Conservation (phyloP, 129 eudicot species). For the Pulicaria dysenterica region DNA sequence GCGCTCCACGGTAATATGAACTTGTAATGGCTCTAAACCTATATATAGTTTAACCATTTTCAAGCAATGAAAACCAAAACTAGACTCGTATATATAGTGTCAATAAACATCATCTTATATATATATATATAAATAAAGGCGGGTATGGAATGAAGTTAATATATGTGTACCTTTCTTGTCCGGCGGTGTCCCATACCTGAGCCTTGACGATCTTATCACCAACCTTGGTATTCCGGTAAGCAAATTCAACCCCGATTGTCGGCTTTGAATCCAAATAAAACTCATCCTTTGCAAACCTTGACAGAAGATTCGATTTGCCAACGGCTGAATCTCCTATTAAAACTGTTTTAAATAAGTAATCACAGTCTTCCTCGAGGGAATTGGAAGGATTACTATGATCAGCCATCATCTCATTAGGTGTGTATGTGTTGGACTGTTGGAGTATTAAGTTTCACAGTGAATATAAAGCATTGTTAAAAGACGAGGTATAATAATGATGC, state of each 20-base stretch:
- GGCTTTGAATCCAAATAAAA: constrained; percentile 77
- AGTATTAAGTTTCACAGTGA: constrained; percentile 14
- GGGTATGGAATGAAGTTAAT: not conserved
- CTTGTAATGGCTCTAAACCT: constrained; percentile 85
- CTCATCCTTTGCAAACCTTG: constrained; percentile 70
- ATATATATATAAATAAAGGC: not conserved
- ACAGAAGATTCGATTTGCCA: constrained; percentile 72
- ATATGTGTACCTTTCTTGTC: constrained; percentile 77
- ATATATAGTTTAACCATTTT: constrained; percentile 15
- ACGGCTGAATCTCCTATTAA: constrained; percentile 79
- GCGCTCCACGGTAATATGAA: constrained; percentile 84
- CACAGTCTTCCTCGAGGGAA: constrained; percentile 70
- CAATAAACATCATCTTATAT: not conserved
- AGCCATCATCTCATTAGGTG: constrained; percentile 17
- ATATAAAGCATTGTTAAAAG: constrained; percentile 26
- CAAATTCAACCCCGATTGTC: constrained; percentile 82
- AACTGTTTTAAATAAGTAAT: constrained; percentile 74
- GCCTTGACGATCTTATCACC: constrained; percentile 78
- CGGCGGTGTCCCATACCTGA: constrained; percentile 92
- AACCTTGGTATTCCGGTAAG: constrained; percentile 64
- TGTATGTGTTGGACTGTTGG: constrained; percentile 21
- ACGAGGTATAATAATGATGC: constrained; percentile 15
- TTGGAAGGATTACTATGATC: constrained; percentile 19
- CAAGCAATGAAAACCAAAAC: too few relatives aligned
- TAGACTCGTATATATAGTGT: too few relatives aligned